phyloP scores from a whole-genome alignment of 1,139 yeast genomes.

The Cylindricascospora bacillispora region DNA sequence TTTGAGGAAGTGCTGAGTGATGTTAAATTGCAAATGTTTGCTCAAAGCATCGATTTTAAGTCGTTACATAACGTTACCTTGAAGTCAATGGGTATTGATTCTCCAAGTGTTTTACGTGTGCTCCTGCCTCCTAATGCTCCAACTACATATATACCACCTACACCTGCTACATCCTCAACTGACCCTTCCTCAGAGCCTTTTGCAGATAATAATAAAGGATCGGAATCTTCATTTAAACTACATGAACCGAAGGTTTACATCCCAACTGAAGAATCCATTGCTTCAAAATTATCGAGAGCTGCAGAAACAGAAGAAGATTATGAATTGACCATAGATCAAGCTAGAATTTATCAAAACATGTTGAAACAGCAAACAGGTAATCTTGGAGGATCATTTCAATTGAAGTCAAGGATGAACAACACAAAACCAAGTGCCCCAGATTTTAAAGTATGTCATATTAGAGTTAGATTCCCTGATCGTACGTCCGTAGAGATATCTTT shows the following conservation, averaged over 20 bases:
- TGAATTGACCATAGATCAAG: constrained; percentile 41
- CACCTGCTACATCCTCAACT: neutral
- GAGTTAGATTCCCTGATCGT: constrained; percentile 44
- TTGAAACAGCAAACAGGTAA: constrained; percentile 30
- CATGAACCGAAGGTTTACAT: constrained; percentile 7
- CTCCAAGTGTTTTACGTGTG: constrained; percentile 10
- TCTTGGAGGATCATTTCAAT: constrained; percentile 18
- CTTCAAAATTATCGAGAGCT: constrained; percentile 1
- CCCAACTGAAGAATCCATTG: constrained; percentile 3
- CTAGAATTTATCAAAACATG: constrained; percentile 38
- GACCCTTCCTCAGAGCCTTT: neutral
- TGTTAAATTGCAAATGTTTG: constrained; percentile 12
- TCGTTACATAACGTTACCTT: constrained; percentile 8
- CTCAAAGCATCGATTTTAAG: constrained; percentile 8
- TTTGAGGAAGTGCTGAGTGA: constrained; percentile 1
- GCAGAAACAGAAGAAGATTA: constrained; percentile 24
- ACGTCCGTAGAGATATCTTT: constrained; percentile 38
- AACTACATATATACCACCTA: neutral
- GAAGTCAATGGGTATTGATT: constrained; percentile 13
- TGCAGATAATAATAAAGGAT: neutral
- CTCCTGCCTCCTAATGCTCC: constrained; percentile 1
- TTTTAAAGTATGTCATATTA: constrained; percentile 24
- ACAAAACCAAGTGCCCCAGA: constrained; percentile 10
- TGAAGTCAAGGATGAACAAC: constrained; percentile 25
- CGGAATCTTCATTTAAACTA: constrained; percentile 1